Base-by-base conservation (phyloP, 441 rosid genomes). In the Pelargonium myrrhifolium region DNA sequence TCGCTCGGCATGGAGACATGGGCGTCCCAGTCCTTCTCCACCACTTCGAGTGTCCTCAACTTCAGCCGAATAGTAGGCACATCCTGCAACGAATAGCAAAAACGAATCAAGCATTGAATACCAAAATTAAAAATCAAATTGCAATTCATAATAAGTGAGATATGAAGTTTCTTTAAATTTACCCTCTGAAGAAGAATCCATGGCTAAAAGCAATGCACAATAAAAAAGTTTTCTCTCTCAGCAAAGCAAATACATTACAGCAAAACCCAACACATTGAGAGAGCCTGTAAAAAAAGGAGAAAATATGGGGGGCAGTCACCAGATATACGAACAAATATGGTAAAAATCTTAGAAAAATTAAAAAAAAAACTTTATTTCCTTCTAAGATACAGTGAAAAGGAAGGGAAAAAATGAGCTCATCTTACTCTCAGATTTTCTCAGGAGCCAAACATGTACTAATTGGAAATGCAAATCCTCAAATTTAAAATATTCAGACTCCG, bases 121-220 rank as follows among this genome's bases (percentile, higher is more conserved):
- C n/a, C n/a, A n/a, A n/a, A n/a, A n/a, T n/a, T n/a, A n/a, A 37
- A 4, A 37, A 37, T 4, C 42, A 43, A 43, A 62, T 3, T 28
- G 9, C 10, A 18, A 55, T 55, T 55, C 9, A 28, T 8, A 17
- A 14, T 9, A 28, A 26, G 3, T 58, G 66, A 67, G 37, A 20
- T 12, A 15, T 17, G 12, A 39, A 37, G 14, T 5, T 45, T 15
- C 9, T n/a, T 21, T 3, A 51, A 6, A 51, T 17, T 62, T 77
- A 85, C 89, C 83, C 62, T 79, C 82, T 56, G 81, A 77, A 74
- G 82, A 65, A 51, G 79, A 81, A 74, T 81, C 88, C 86, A 80
- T 84, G 9, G 74, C 55, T 61, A 74, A 60, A 69, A 71, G 39
- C 60, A 76, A 18, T 17, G 45, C 71, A 70, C 5, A 71, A 80